phyloP scores from a whole-genome alignment of 768 basidiomycete genomes.

The Lactarius tabidus region DNA sequence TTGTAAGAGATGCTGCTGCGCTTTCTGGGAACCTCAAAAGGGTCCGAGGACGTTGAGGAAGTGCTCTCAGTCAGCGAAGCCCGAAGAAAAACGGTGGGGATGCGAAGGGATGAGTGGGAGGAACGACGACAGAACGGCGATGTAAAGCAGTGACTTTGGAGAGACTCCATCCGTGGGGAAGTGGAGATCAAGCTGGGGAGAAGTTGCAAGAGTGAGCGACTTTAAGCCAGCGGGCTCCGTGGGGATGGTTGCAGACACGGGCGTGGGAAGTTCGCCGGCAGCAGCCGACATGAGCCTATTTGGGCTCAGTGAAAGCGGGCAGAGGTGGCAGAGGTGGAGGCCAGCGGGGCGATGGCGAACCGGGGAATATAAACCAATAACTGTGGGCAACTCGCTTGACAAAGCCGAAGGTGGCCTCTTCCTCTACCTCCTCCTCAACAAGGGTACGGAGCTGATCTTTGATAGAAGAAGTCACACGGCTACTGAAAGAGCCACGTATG shows the following conservation, averaged over 20 bases:
- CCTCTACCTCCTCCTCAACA: slow-evolving; percentile 88
- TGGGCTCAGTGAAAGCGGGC: slow-evolving; percentile 66
- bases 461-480: slow-evolving; percentile 59
- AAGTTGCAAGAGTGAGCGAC: slow-evolving; percentile 46
- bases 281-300: slow-evolving; percentile 41
- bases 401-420: slow-evolving; percentile 52
- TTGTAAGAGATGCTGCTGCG: too few species aligned
- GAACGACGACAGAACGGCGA: slow-evolving; percentile 36
- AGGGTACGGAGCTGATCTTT: too few species aligned
- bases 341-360: slow-evolving; percentile 59
- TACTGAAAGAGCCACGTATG: slow-evolving; percentile 80
- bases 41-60: slow-evolving; percentile 32
- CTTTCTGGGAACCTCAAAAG: slow-evolving; percentile 36
- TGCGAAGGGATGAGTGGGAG: slow-evolving; percentile 31
- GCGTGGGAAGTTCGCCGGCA: slow-evolving; percentile 27
- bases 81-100: slow-evolving; percentile 36
- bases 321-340: too few species aligned
- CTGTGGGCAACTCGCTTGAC: slow-evolving; percentile 25
- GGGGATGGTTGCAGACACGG: slow-evolving; percentile 49
- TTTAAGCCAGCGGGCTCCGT: slow-evolving; percentile 49
- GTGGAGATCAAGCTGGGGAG: slow-evolving; percentile 24
- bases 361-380: slow-evolving; percentile 32
- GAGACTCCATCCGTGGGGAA: slow-evolving; percentile 9
- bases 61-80: slow-evolving; percentile 31
- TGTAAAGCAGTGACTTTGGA: slow-evolving; percentile 27